These are phyloP conservation scores for Setaria italica DNA, from an alignment of 202 grass and related monocot species.

Conservation along the genomic window DNA sequence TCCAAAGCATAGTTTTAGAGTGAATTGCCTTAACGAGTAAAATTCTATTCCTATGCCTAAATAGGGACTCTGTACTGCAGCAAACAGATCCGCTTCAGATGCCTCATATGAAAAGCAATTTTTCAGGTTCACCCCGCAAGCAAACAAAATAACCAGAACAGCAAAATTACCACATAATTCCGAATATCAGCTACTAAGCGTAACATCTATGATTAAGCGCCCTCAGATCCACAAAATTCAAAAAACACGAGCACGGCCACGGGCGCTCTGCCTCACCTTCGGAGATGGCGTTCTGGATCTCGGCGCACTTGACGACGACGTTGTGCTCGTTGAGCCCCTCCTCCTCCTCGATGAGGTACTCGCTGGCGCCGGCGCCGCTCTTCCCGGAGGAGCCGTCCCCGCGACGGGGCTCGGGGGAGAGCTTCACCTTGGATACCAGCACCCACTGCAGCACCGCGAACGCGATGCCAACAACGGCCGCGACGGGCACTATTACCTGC, in stretches of 20 bases:
- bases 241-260: neutral
- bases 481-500: constrained; percentile 73
- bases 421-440: constrained; percentile 80
- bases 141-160: constrained; percentile 32
- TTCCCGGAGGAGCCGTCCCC: constrained; percentile 41
- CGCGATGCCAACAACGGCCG: constrained; percentile 72
- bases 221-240: neutral
- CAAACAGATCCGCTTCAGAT: neutral
- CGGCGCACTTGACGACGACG: constrained; percentile 87
- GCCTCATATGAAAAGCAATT: neutral
- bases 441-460: constrained; percentile 83
- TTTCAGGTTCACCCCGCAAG: neutral
- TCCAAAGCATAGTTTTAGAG: neutral
- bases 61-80: neutral
- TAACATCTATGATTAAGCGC: constrained; percentile 19
- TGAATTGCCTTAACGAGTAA: neutral
- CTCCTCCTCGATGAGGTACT: constrained; percentile 92
- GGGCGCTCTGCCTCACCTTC: constrained; percentile 62
- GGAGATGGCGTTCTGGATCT: constrained; percentile 87
- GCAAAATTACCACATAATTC: neutral
- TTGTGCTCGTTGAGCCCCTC: constrained; percentile 97
- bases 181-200: neutral
- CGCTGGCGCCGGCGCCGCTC: constrained; percentile 58
- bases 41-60: neutral
- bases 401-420: constrained; percentile 49